Conservation (phyloP, 371 early-diverging fungal genomes). For the Gilbertella persicaria region DNA sequence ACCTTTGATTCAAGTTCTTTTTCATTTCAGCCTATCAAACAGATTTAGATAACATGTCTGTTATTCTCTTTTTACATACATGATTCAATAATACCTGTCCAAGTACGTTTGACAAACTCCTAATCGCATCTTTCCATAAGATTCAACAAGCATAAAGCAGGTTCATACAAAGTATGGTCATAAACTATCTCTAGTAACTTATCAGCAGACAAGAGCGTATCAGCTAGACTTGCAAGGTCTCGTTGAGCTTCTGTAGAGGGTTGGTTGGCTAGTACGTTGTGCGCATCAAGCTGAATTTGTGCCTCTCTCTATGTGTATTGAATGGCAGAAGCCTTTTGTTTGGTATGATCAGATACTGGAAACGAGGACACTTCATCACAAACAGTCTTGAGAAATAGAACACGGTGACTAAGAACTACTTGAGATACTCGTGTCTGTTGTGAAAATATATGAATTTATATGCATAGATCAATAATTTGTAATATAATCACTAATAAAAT, state of each 20-base stretch:
- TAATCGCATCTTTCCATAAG: constrained; percentile 11
- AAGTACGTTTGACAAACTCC: constrained; percentile 9
- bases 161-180: constrained; percentile 11
- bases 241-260: not conserved
- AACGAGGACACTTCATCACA: not conserved
- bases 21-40: constrained; percentile 1
- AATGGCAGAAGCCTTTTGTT: not conserved
- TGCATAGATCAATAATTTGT: too few species aligned
- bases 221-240: not conserved
- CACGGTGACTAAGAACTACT: not conserved
- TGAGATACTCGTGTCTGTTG: not conserved
- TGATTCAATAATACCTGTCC: constrained; percentile 14
- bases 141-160: constrained; percentile 17
- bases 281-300: constrained; percentile 4
- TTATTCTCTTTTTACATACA: not conserved
- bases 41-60: not conserved
- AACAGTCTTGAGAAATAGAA: constrained; percentile 6
- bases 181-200: constrained; percentile 9
- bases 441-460: too few species aligned
- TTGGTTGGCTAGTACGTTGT: not conserved
- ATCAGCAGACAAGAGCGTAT: constrained; percentile 4
- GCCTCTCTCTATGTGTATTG: not conserved
- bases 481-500: too few species aligned
- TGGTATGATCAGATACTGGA: not conserved
- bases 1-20: constrained; percentile 9